Base-by-base conservation (phyloP, 2,329 filamentous ascomycete genomes). In the Penicillium crustosum region DNA sequence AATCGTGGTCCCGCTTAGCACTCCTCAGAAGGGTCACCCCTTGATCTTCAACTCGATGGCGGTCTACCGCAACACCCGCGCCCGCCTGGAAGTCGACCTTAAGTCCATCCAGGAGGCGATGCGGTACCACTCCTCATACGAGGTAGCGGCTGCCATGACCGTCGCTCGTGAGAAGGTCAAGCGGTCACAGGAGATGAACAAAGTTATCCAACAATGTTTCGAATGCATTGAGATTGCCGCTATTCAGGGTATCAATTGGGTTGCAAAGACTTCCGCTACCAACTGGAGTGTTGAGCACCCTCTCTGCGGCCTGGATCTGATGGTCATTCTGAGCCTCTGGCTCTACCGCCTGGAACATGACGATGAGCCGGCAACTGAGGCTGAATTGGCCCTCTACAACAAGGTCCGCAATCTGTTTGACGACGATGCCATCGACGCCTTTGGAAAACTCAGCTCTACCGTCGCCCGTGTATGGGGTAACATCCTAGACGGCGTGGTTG, bases 211-310 rank as follows among this genome's bases (percentile, higher is more conserved):
- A 71, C 91, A 95, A 76, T 97, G 94, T 79, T 97, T 94, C 77
- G 91, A 95, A 76, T 97, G 93, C 80, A 93, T 99, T 70, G 93
- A 97, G 77, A 96, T 94, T 49, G 93, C 93, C 55, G 93, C 95
- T 45, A 81, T 92, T 61, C 93, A 97, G 76, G 94, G 93, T 64
- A 92, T 97, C 65, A 91, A 93, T 68, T 97, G 94, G 93, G 93
- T 97, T 61, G 93, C 93, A n/a, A 89, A 93, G 66, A 97, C 93
- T 23, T 97, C 93, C 47, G 92, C 94, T 23, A 97, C 94, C 47
- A 97, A 97, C 78, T 99, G 94, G 94, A 97, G 93, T 75, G 91
- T 97, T 60, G 94, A 99, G 80, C 93, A 99, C 75, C 93, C 94
- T 52, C 87, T 99, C 58, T 97, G 93, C 72, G 93, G 93, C 62